Conservation (phyloP, 2,329 filamentous ascomycete species). For the Pseudocercospora ulei region DNA sequence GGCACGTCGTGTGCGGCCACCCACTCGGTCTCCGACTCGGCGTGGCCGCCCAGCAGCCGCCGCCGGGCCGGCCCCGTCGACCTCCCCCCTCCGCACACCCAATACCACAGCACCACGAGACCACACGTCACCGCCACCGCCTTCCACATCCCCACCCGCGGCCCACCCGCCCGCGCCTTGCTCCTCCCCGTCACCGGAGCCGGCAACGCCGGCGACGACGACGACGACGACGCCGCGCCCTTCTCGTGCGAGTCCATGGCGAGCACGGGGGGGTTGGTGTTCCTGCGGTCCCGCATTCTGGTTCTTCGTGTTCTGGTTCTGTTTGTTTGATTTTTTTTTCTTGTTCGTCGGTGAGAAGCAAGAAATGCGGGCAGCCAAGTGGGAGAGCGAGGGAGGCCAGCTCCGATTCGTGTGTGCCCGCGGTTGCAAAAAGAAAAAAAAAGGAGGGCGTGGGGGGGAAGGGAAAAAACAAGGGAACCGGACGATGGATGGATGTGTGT, state of each 20-base stretch:
- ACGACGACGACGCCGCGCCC: too few species aligned
- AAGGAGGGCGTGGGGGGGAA: too few species aligned
- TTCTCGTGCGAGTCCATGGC: slow-evolving; percentile 56
- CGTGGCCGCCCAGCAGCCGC: slow-evolving; percentile 23
- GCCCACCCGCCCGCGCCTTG: slow-evolving; percentile 11
- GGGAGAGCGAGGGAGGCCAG: too few species aligned
- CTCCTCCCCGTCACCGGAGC: slow-evolving; percentile 24
- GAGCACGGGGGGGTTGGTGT: slow-evolving; percentile 41
- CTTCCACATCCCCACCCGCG: slow-evolving; percentile 15
- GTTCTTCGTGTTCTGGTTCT: too few species aligned
- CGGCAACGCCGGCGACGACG: slow-evolving; percentile 23
- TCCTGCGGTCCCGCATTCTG: slow-evolving; percentile 41
- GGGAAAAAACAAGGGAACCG: too few species aligned
- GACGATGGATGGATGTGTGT: too few species aligned
- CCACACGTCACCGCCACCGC: slow-evolving; percentile 16
- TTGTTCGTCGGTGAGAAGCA: too few species aligned
- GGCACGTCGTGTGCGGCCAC: slow-evolving; percentile 57
- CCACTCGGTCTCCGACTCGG: slow-evolving; percentile 50
- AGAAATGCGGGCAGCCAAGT: too few species aligned
- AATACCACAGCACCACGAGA: slow-evolving; percentile 19
- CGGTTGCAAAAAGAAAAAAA: too few species aligned
- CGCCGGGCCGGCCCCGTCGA: slow-evolving; percentile 24
- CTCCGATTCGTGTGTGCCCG: too few species aligned
- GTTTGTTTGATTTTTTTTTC: too few species aligned
- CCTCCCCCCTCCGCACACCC: slow-evolving; percentile 16